A percentile compares a stretch with the other conserved stretches of the same genome.
phyloP scores from a whole-genome alignment of 768 basidiomycete genomes.

The Rhodotorula graminis region DNA sequence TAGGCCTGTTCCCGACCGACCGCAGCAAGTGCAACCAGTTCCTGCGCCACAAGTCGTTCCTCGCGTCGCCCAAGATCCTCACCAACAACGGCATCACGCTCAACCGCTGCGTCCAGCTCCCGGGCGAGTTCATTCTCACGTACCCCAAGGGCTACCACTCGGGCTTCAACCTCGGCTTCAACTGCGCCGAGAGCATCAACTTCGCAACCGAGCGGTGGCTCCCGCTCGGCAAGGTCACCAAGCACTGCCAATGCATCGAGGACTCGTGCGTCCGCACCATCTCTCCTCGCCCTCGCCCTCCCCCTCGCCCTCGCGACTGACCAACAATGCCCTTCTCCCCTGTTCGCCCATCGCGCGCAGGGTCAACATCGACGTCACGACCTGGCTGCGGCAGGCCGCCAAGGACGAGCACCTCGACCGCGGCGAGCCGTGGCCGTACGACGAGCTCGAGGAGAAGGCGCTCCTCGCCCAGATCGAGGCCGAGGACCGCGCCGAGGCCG shows the following conservation, averaged over 20 bases:
- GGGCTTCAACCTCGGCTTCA: conserved; percentile 92
- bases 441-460: conserved; percentile 11
- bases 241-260: conserved; percentile 48
- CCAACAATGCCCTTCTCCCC: too few species aligned
- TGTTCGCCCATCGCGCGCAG: conserved; percentile 51
- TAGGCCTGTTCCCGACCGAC: conserved; percentile 75
- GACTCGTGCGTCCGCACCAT: conserved; percentile 46
- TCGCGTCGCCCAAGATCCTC: conserved; percentile 79
- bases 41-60: conserved; percentile 90
- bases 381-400: conserved; percentile 66
- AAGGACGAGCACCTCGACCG: conserved; percentile 52
- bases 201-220: conserved; percentile 94
- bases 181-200: conserved; percentile 95
- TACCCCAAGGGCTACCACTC: conserved; percentile 93
- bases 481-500: background rate
- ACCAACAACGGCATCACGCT: conserved; percentile 70
- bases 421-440: conserved; percentile 37
- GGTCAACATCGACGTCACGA: conserved; percentile 88
- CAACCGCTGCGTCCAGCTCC: conserved; percentile 84
- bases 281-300: too few species aligned
- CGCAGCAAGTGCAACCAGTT: conserved; percentile 83
- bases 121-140: conserved; percentile 94
- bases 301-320: background rate
- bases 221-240: conserved; percentile 73
- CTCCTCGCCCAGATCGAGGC: background rate